phyloP scores from a whole-genome alignment of 108 stramenopile species.

The Nitzschia sp. region DNA sequence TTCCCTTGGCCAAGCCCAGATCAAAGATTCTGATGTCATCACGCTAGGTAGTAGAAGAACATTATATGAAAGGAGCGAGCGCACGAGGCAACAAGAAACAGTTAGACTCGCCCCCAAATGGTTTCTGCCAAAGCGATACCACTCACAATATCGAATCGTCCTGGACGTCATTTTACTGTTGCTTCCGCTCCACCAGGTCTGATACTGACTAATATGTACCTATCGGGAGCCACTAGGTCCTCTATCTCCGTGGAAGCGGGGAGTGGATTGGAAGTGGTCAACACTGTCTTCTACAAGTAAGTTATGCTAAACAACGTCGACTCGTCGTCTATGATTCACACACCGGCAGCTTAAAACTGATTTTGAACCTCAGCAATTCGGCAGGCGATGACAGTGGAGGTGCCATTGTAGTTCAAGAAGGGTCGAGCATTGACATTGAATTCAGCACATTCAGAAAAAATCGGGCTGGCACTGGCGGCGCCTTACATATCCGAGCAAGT shows the following conservation, averaged over 20 bases:
- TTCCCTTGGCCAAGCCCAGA: too few relatives aligned
- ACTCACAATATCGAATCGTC: too few relatives aligned
- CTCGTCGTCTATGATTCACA: too few relatives aligned
- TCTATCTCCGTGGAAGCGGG: constrained; percentile 14
- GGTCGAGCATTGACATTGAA: not conserved
- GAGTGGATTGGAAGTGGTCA: constrained; percentile 3
- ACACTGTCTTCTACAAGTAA: constrained; percentile 13
- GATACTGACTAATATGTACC: constrained; percentile 12
- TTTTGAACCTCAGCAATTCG: constrained; percentile 8
- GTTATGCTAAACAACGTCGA: too few relatives aligned
- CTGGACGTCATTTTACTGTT: constrained; percentile 35
- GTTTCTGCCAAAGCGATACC: too few relatives aligned
- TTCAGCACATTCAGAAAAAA: constrained; percentile 16
- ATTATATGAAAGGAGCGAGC: too few relatives aligned
- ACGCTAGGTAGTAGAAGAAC: too few relatives aligned
- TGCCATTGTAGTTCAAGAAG: not conserved
- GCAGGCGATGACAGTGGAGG: constrained; percentile 5
- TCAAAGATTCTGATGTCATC: too few relatives aligned
- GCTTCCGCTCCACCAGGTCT: not conserved
- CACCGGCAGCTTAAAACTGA: not conserved
- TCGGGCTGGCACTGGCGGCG: constrained; percentile 12
- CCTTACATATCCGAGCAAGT: constrained; percentile 12
- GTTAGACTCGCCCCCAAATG: too few relatives aligned
- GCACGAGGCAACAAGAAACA: too few relatives aligned
- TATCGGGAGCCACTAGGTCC: constrained; percentile 18